Conservation (phyloP, 2,329 filamentous ascomycete species). For the Rachicladosporium sp. region DNA sequence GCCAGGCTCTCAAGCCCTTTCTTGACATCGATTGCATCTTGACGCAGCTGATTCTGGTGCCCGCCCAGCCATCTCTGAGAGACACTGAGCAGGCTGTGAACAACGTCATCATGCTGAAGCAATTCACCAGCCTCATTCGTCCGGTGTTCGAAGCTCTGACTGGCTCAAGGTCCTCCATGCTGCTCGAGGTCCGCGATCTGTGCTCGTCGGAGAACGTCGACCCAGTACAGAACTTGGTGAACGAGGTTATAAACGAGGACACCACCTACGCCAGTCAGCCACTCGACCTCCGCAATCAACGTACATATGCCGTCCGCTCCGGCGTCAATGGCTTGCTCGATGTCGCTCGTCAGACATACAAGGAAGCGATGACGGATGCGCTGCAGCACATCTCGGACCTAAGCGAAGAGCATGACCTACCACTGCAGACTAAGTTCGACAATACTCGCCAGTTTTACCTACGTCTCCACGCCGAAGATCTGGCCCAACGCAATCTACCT, state of each 20-base stretch:
- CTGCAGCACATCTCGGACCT: conserved; percentile 58
- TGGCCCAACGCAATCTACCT: conserved; percentile 50
- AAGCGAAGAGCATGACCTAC: conserved; percentile 45
- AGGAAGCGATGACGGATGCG: conserved; percentile 71
- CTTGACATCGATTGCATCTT: conserved; percentile 70
- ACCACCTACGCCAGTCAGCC: conserved; percentile 66
- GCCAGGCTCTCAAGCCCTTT: conserved; percentile 64
- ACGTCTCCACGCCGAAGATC: conserved; percentile 48
- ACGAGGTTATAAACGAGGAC: conserved; percentile 64
- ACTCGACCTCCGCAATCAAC: conserved; percentile 76
- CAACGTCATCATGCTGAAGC: conserved; percentile 74
- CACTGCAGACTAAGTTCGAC: conserved; percentile 62
- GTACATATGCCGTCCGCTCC: conserved; percentile 80
- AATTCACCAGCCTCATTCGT: conserved; percentile 58
- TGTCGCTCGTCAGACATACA: conserved; percentile 78
- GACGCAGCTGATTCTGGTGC: conserved; percentile 71
- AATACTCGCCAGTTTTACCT: conserved; percentile 69
- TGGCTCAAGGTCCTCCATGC: conserved; percentile 50
- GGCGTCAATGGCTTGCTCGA: conserved; percentile 78
- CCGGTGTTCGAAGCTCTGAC: conserved; percentile 56
- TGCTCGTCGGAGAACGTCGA: conserved; percentile 53
- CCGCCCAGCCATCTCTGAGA: conserved; percentile 51
- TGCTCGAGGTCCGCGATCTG: conserved; percentile 54
- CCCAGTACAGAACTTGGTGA: conserved; percentile 52
- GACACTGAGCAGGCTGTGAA: conserved; percentile 73